phyloP scores from a whole-genome alignment of 1,284 basidiomycete species.

The Cerrena zonata region DNA sequence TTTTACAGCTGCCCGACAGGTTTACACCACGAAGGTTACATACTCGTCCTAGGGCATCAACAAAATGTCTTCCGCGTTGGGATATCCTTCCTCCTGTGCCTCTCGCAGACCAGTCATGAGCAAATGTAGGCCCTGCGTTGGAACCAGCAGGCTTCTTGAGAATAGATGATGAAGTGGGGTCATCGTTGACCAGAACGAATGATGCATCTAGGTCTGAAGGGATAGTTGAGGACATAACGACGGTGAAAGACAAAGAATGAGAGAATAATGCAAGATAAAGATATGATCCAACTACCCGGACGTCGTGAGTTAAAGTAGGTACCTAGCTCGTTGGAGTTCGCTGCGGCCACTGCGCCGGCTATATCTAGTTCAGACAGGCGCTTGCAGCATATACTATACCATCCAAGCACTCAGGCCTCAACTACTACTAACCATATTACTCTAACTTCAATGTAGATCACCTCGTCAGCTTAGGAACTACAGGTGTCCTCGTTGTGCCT shows the following conservation, averaged over 20 bases:
- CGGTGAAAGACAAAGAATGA: background rate
- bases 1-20: slow-evolving; percentile 75
- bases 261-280: too few species aligned
- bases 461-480: too few species aligned
- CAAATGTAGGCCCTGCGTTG: slow-evolving; percentile 32
- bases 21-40: slow-evolving; percentile 78
- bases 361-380: too few species aligned
- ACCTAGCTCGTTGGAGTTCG: too few species aligned
- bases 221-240: background rate
- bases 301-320: too few species aligned
- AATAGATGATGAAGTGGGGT: background rate
- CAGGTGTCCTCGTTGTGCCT: too few species aligned
- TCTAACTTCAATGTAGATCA: too few species aligned
- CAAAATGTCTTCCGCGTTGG: slow-evolving; percentile 66
- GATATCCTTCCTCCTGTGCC: slow-evolving; percentile 56
- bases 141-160: background rate
- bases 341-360: too few species aligned
- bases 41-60: slow-evolving; percentile 73
- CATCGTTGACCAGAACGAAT: background rate
- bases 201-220: background rate
- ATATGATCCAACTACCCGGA: too few species aligned
- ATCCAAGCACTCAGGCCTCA: too few species aligned
- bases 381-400: too few species aligned
- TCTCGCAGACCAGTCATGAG: slow-evolving; percentile 65
- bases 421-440: too few species aligned